A percentile compares a stretch with the other conserved stretches of the same genome.
Conservation (phyloP, 1,284 basidiomycete genomes). For the Boletellus deceptivus region DNA sequence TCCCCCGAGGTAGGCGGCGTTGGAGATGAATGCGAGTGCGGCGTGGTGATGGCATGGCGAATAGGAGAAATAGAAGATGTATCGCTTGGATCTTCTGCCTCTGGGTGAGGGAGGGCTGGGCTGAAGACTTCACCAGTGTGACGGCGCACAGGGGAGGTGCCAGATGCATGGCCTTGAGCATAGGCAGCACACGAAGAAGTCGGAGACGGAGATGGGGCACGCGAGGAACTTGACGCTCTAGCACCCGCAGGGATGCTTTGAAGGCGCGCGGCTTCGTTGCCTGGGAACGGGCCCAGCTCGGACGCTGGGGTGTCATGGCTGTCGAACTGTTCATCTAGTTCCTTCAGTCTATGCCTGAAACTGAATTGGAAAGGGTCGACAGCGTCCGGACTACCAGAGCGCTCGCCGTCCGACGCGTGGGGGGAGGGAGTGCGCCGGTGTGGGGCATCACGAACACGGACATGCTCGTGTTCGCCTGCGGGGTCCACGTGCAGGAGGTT, state of each 20-base stretch:
- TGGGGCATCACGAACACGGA: neutral
- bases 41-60: conserved; percentile 31
- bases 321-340: conserved; percentile 28
- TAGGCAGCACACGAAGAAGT: conserved; percentile 6
- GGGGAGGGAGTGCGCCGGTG: conserved; percentile 6
- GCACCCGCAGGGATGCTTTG: conserved; percentile 24
- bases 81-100: conserved; percentile 17
- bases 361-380: conserved; percentile 20
- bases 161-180: conserved; percentile 2
- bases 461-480: conserved; percentile 1
- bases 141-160: conserved; percentile 12
- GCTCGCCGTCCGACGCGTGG: conserved; percentile 12
- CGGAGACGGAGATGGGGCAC: conserved; percentile 12
- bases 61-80: conserved; percentile 30
- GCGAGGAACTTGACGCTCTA: conserved; percentile 7
- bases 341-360: conserved; percentile 26
- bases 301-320: conserved; percentile 4
- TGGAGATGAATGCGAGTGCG: conserved; percentile 30
- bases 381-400: conserved; percentile 2
- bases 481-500: neutral
- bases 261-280: neutral
- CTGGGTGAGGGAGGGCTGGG: conserved; percentile 23
- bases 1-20: conserved; percentile 36
- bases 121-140: conserved; percentile 8
- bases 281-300: conserved; percentile 3